Percentiles rank a stretch among this genome's conserved stretches.
Evolutionary conservation across 441 rosid species (phyloP).

Genomic region (Croton laevigatus): DNA sequence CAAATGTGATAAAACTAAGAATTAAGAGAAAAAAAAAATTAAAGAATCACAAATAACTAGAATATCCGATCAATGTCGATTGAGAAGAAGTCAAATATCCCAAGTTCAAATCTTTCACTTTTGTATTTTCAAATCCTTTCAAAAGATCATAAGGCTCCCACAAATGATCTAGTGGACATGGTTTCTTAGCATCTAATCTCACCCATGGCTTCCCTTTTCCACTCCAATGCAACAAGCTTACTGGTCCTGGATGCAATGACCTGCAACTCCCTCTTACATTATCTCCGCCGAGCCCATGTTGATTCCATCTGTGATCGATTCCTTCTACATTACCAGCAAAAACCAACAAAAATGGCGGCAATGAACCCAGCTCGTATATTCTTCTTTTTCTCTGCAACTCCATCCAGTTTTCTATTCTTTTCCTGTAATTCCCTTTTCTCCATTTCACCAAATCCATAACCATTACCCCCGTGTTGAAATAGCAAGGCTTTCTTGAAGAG

Average conservation of each 20-base stretch:
- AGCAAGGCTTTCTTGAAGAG: slow-evolving; percentile 51
- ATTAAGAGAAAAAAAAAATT: slow-evolving; percentile 1
- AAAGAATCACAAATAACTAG: slow-evolving; percentile 41
- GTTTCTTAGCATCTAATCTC: slow-evolving; percentile 61
- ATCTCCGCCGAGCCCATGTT: slow-evolving; percentile 93
- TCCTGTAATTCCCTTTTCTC: slow-evolving; percentile 74
- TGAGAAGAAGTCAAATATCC: slow-evolving; percentile 28
- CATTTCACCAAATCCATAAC: slow-evolving; percentile 82
- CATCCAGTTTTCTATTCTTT: slow-evolving; percentile 81
- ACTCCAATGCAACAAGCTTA: slow-evolving; percentile 93
- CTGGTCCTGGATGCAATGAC: slow-evolving; percentile 75
- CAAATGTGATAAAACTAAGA: slow-evolving; percentile 22
- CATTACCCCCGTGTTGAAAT: slow-evolving; percentile 92
- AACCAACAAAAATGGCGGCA: slow-evolving; percentile 84
- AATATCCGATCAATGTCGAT: slow-evolving; percentile 39
- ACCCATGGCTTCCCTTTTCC: slow-evolving; percentile 98
- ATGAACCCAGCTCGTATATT: slow-evolving; percentile 84
- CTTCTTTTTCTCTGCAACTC: slow-evolving; percentile 64
- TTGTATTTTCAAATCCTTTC: slow-evolving; percentile 22
- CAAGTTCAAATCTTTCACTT: slow-evolving; percentile 27
- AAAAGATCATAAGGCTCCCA: slow-evolving; percentile 85
- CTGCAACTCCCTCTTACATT: slow-evolving; percentile 85
- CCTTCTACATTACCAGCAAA: slow-evolving; percentile 78
- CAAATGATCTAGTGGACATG: slow-evolving; percentile 72
- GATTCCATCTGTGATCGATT: slow-evolving; percentile 88